A percentile compares a stretch with the other conserved stretches of the same genome.
phyloP scores from a whole-genome alignment of 2,329 filamentous ascomycete genomes.

The Fusarium beomiforme region DNA sequence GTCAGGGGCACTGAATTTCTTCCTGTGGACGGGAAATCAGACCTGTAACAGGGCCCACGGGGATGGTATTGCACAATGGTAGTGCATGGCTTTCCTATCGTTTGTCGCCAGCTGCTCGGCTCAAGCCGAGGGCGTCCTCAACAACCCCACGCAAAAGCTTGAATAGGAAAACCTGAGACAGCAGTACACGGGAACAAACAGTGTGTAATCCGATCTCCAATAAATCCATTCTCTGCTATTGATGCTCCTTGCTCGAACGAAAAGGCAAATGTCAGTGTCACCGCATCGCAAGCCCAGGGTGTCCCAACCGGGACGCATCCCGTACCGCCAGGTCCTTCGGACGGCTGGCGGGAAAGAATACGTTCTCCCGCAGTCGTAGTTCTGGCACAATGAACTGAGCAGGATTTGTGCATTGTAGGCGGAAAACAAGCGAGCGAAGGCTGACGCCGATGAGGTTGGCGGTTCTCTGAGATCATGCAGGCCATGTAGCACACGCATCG shows the following conservation, averaged over 20 bases:
- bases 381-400: conserved; percentile 7
- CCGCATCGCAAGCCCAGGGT: not conserved
- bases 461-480: conserved; percentile 44
- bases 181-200: not conserved
- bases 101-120: conserved; percentile 30
- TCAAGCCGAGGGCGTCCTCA: conserved; percentile 25
- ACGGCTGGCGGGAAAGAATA: not conserved
- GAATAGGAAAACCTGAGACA: conserved; percentile 16
- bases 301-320: not conserved
- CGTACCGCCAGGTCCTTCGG: conserved; percentile 11
- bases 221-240: not conserved
- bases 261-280: not conserved
- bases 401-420: conserved; percentile 25
- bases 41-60: conserved; percentile 8
- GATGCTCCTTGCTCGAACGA: not conserved
- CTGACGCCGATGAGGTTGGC: conserved; percentile 39
- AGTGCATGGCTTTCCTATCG: conserved; percentile 5
- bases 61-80: conserved; percentile 28
- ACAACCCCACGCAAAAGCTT: conserved; percentile 12
- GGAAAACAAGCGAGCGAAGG: conserved; percentile 42
- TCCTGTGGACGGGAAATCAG: not conserved
- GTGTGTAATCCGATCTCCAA: not conserved
- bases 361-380: not conserved
- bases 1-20: not conserved
- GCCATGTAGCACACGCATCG: conserved; percentile 38